Evolutionary conservation across 2,329 filamentous ascomycete species (phyloP).

Genomic region (Fusarium anthophilum): DNA sequence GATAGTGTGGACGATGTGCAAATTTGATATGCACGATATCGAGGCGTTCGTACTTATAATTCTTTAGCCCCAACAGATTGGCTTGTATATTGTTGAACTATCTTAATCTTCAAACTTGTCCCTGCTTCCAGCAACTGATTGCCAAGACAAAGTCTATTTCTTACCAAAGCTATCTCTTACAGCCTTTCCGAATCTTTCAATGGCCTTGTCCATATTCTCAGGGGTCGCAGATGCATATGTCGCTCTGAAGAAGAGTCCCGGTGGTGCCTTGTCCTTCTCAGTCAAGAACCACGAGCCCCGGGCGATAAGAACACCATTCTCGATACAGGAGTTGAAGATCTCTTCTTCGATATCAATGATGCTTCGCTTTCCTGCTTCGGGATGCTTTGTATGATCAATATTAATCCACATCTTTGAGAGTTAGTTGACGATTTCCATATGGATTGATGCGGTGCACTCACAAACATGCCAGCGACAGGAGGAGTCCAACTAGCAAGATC

Average conservation of each 20-base stretch:
- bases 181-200: conserved; percentile 78
- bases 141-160: conserved; percentile 25
- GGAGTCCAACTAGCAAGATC: conserved; percentile 82
- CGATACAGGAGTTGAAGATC: conserved; percentile 82
- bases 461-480: conserved; percentile 94
- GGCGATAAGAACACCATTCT: conserved; percentile 81
- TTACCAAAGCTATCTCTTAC: conserved; percentile 67
- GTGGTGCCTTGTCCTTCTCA: conserved; percentile 67
- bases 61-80: neutral
- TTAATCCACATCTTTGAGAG: conserved; percentile 73
- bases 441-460: conserved; percentile 58
- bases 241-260: conserved; percentile 84
- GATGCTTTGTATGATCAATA: conserved; percentile 73
- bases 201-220: conserved; percentile 76
- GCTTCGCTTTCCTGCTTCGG: conserved; percentile 60
- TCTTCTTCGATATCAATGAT: conserved; percentile 81
- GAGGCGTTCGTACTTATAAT: neutral
- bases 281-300: conserved; percentile 93
- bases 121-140: neutral
- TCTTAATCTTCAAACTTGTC: neutral
- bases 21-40: neutral
- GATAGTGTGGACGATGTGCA: neutral
- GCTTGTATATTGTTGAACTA: neutral
- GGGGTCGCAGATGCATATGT: conserved; percentile 86
- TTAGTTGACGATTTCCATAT: neutral